Evolutionary conservation across 2,329 filamentous ascomycete genomes (phyloP).

Genomic region (Penicillium sp.): DNA sequence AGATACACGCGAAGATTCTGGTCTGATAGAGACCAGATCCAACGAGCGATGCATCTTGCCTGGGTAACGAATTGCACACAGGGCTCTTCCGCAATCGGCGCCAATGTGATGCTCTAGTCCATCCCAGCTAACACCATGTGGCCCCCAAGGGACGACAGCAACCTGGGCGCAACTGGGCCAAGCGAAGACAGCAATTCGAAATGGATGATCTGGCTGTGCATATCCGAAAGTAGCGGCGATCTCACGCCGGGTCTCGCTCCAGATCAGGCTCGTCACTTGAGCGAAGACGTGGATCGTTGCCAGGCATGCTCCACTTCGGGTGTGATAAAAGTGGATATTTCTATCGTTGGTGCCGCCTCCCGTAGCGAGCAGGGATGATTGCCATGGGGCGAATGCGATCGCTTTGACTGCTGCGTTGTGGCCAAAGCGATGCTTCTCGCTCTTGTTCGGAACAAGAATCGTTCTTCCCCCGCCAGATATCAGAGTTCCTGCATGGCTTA

Average conservation of each 20-base stretch:
- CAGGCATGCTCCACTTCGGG: constrained; percentile 76
- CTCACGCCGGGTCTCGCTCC: constrained; percentile 81
- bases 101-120: constrained; percentile 24
- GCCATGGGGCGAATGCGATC: constrained; percentile 96
- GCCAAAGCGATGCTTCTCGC: constrained; percentile 70
- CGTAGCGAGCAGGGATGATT: constrained; percentile 80
- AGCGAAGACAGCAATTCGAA: constrained; percentile 86
- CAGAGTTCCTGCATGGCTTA: constrained; percentile 30
- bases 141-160: constrained; percentile 80
- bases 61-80: constrained; percentile 88
- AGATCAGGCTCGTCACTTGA: constrained; percentile 90
- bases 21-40: constrained; percentile 4
- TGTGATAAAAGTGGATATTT: constrained; percentile 94
- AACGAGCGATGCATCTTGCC: constrained; percentile 54
- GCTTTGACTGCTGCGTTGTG: constrained; percentile 93
- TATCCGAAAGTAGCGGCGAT: constrained; percentile 95
- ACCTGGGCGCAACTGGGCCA: constrained; percentile 92
- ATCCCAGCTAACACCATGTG: constrained; percentile 46
- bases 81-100: constrained; percentile 55
- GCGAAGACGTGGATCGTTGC: constrained; percentile 90
- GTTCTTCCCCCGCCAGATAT: constrained; percentile 40
- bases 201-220: constrained; percentile 83
- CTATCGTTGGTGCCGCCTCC: constrained; percentile 93
- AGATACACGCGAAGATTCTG: constrained; percentile 13
- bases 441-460: constrained; percentile 55